phyloP scores from a whole-genome alignment of 2,329 filamentous ascomycete genomes.

The Pseudogymnoascus sp. region DNA sequence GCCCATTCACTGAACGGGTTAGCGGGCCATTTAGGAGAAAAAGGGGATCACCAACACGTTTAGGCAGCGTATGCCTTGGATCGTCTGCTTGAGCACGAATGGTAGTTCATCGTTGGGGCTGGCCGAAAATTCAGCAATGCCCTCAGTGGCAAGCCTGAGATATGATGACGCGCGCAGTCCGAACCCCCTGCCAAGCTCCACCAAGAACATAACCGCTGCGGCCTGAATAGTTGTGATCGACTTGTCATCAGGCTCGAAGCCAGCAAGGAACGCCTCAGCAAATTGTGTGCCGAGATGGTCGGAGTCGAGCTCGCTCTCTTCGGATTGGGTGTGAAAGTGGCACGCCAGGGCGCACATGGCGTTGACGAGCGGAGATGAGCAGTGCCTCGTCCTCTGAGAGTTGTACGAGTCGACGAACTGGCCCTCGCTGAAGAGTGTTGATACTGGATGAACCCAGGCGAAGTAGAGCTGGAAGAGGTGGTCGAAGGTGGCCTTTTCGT shows the following conservation, averaged over 20 bases:
- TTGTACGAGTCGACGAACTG: slow-evolving; percentile 24
- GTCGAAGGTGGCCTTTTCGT: slow-evolving; percentile 20
- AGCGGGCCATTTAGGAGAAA: slow-evolving; percentile 12
- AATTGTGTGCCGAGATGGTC: slow-evolving; percentile 22
- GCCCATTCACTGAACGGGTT: slow-evolving; percentile 28
- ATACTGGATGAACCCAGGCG: slow-evolving; percentile 29
- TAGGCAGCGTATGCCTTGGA: slow-evolving; percentile 27
- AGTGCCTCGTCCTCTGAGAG: slow-evolving; percentile 18
- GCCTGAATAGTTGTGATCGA: slow-evolving; percentile 25
- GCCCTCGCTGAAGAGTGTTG: slow-evolving; percentile 27
- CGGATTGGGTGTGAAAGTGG: slow-evolving; percentile 20
- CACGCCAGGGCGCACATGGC: slow-evolving; percentile 29
- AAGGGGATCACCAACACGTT: slow-evolving; percentile 24
- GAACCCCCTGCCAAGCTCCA: slow-evolving; percentile 23
- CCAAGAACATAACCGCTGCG: slow-evolving; percentile 27
- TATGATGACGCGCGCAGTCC: slow-evolving; percentile 24
- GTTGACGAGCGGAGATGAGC: slow-evolving; percentile 26
- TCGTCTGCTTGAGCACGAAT: slow-evolving; percentile 25
- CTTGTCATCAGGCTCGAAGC: slow-evolving; percentile 20
- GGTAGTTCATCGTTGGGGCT: slow-evolving; percentile 18
- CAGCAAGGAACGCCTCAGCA: slow-evolving; percentile 19
- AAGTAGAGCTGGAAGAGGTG: slow-evolving; percentile 30
- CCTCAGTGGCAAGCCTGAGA: slow-evolving; percentile 21
- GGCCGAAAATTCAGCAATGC: slow-evolving; percentile 8
- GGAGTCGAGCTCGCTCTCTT: slow-evolving; percentile 21